Percentiles rank a stretch among this genome's conserved stretches.
Conservation (phyloP, 176 grass and related monocot species). For the Musa troglodytarum region DNA sequence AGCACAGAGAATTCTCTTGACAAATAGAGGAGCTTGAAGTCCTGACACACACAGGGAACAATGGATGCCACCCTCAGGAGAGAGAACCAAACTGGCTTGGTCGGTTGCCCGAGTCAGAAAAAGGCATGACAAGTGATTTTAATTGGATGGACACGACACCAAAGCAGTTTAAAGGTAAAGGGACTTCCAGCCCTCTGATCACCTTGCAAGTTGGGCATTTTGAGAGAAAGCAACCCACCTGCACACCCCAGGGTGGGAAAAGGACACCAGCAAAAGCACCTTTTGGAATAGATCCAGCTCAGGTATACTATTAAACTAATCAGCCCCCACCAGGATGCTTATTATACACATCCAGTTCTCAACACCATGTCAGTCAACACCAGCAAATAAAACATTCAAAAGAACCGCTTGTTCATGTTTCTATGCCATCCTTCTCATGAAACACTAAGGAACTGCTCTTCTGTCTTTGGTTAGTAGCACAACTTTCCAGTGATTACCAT, state of each 20-base stretch:
- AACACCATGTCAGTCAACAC: background rate
- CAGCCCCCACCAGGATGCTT: background rate
- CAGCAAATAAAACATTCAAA: background rate
- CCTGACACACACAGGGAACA: background rate
- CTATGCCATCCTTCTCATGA: no score
- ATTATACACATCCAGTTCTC: background rate
- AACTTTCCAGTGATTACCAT: background rate
- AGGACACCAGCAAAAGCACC: constrained; percentile 1
- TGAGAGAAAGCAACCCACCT: constrained; percentile 7
- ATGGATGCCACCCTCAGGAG: background rate
- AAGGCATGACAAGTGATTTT: background rate
- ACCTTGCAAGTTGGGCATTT: background rate
- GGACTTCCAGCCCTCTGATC: background rate
- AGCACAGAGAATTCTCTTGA: background rate
- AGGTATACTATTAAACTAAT: background rate
- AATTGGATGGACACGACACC: background rate
- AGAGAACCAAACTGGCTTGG: background rate
- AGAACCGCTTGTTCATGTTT: no score
- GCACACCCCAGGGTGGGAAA: background rate
- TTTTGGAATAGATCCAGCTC: background rate
- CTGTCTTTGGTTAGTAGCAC: background rate
- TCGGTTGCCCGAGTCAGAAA: background rate
- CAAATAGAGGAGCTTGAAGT: background rate
- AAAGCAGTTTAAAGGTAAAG: background rate
- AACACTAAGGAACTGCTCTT: background rate